Conservation (phyloP, 768 basidiomycete species). For the Lentinula guzmanii region DNA sequence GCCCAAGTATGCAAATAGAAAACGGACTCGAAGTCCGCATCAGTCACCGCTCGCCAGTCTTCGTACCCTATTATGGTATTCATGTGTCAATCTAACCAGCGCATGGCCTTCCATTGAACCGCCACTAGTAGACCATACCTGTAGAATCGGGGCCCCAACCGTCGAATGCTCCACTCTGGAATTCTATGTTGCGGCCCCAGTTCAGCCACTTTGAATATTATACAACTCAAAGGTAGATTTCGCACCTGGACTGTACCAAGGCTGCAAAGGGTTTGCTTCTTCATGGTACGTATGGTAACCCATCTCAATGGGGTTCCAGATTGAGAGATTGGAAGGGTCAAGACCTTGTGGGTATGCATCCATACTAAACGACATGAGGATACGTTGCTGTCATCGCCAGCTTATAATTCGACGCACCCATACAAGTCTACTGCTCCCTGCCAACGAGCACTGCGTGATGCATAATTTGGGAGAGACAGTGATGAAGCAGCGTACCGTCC, state of each 20-base stretch:
- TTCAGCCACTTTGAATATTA: neutral
- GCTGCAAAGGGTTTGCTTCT: slow-evolving; percentile 43
- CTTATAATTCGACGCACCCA: slow-evolving; percentile 34
- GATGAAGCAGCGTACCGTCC: slow-evolving; percentile 27
- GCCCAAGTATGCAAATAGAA: slow-evolving; percentile 79
- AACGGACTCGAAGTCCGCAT: slow-evolving; percentile 70
- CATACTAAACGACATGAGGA: slow-evolving; percentile 25
- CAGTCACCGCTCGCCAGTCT: slow-evolving; percentile 60
- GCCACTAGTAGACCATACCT: slow-evolving; percentile 24
- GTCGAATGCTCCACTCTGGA: slow-evolving; percentile 75
- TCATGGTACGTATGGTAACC: slow-evolving; percentile 63
- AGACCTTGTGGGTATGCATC: slow-evolving; percentile 77
- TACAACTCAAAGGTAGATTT: neutral
- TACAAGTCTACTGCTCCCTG: slow-evolving; percentile 73
- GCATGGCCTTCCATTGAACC: neutral
- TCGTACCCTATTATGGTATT: slow-evolving; percentile 47
- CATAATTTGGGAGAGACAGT: neutral
- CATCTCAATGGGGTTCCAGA: slow-evolving; percentile 57
- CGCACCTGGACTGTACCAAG: slow-evolving; percentile 67
- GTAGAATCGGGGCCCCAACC: slow-evolving; percentile 76
- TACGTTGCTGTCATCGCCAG: neutral
- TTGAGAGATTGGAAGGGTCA: slow-evolving; percentile 68
- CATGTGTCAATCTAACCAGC: neutral
- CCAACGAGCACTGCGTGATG: neutral
- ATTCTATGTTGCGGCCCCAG: slow-evolving; percentile 23